These are phyloP conservation scores for Radiomyces spectabilis DNA, from an alignment of 192 early-diverging fungal genomes.

Conservation along the genomic window DNA sequence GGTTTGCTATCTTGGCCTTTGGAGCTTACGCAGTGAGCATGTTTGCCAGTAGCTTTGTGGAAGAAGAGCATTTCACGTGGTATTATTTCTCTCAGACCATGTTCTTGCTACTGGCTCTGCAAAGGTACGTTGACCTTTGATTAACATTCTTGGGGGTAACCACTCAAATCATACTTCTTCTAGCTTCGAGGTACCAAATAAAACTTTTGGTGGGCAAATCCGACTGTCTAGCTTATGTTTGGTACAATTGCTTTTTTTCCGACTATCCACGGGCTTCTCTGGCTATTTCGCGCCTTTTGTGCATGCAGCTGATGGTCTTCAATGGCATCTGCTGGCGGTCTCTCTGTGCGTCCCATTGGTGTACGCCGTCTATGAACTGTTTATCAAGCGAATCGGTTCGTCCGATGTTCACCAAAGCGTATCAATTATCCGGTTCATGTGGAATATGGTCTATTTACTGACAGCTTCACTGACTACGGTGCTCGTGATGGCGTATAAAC, in stretches of 20 bases:
- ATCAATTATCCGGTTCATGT: background rate
- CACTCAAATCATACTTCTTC: too few relatives aligned
- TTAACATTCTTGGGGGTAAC: too few relatives aligned
- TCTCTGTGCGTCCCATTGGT: background rate
- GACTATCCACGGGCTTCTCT: too few relatives aligned
- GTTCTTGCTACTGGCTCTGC: conserved; percentile 32
- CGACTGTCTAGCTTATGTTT: too few relatives aligned
- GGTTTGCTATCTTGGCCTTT: conserved; percentile 16
- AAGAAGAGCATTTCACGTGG: conserved; percentile 74
- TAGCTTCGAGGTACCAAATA: too few relatives aligned
- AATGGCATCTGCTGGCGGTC: conserved; percentile 21
- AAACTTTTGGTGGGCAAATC: too few relatives aligned
- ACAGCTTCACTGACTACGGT: background rate
- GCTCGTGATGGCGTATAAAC: conserved; percentile 23
- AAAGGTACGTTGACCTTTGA: too few relatives aligned
- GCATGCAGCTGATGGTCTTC: background rate
- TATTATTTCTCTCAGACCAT: conserved; percentile 64
- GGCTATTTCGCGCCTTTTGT: background rate
- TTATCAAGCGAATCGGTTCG: background rate
- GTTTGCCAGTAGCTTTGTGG: conserved; percentile 63
- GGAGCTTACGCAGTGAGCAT: conserved; percentile 45
- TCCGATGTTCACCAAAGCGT: conserved; percentile 6
- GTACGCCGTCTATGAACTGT: background rate
- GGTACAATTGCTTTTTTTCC: too few relatives aligned
- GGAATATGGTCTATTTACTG: background rate